A percentile compares a stretch with the other conserved stretches of the same genome.
phyloP scores from a whole-genome alignment of 78 protist genomes.

The Protostelium mycophagum region DNA sequence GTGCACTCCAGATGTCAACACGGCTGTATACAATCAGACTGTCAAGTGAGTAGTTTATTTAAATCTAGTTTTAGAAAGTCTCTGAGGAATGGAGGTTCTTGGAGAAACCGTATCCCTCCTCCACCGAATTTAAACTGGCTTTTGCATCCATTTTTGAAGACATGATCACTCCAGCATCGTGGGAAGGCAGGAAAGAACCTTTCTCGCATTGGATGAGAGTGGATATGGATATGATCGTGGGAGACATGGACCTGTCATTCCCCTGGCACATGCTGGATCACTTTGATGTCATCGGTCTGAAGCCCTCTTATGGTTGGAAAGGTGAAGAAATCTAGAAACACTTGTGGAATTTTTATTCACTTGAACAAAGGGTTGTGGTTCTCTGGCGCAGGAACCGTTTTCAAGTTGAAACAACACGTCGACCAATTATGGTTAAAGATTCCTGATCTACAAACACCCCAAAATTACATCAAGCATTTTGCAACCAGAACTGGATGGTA shows the following conservation, averaged over 20 bases:
- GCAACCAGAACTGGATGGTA: not conserved
- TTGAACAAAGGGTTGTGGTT: not conserved
- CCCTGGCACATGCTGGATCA: not conserved
- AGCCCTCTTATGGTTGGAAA: not conserved
- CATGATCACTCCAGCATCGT: not conserved
- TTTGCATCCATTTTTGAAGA: not conserved
- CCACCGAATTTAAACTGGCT: not conserved
- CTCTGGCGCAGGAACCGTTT: not conserved
- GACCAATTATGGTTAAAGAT: not conserved
- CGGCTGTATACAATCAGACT: not conserved
- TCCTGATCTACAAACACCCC: not conserved
- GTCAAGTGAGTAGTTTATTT: no score
- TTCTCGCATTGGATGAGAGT: not conserved
- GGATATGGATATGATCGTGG: not conserved
- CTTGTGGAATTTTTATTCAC: not conserved
- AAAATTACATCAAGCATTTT: not conserved
- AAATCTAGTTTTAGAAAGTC: no score
- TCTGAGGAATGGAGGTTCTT: not conserved
- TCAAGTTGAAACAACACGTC: not conserved
- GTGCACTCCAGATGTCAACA: not conserved
- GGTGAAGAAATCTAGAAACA: not conserved
- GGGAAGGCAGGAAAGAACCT: not conserved
- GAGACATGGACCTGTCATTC: not conserved
- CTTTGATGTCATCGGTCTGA: not conserved
- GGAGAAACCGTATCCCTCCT: not conserved